Base-by-base conservation (phyloP, 1,284 basidiomycete species). In the Malassezia pachydermatis region DNA sequence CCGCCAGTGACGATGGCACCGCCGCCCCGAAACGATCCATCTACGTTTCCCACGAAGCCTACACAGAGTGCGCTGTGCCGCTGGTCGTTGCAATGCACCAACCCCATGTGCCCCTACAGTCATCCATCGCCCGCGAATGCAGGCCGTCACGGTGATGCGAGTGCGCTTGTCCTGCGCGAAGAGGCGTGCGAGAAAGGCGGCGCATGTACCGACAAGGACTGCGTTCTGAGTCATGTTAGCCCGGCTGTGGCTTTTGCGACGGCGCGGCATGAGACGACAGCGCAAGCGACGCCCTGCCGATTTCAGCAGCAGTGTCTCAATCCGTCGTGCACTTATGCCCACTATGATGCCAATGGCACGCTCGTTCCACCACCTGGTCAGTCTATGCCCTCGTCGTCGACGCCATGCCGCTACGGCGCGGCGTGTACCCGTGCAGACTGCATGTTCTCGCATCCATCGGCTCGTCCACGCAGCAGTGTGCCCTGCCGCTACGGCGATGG, bases 91-190 rank as follows among this genome's bases (percentile, higher is more conserved):
- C 46, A 47, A 8, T 71, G 68, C 53, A 71, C 68, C 17, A 64
- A 65, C 30, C 65, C 66, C 2, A 51, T 60, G 54, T 71, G 68
- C 37, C 24, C 33, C 5, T 71, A 65, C 55, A 58, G 57, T 22
- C 68, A 71, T 37, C 63, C 67, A 2, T 59, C 65, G 5, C 61
- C 68, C 1, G 52, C 55, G 36, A 58, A 60, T 41, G 59, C 63
- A 8, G 55, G 59, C 8, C 48, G 51, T 5, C 35, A 46, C 3
- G 55, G 54, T 9, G 58, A 63, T 28, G 51, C 55, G 2, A 54
- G 58, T 23, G 65, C 68, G 8, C 46, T 71, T 14, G 58, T 71
- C 11, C 53, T 69, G n/a, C 53, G 51, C 40, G 39, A 61, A 36
- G 56, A 63, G n/a, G 46, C 54, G 8, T 71, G 68, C 36, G 49